Evolutionary conservation across 345 rosid species (phyloP).

Genomic region (Rhodamnia argentea): DNA sequence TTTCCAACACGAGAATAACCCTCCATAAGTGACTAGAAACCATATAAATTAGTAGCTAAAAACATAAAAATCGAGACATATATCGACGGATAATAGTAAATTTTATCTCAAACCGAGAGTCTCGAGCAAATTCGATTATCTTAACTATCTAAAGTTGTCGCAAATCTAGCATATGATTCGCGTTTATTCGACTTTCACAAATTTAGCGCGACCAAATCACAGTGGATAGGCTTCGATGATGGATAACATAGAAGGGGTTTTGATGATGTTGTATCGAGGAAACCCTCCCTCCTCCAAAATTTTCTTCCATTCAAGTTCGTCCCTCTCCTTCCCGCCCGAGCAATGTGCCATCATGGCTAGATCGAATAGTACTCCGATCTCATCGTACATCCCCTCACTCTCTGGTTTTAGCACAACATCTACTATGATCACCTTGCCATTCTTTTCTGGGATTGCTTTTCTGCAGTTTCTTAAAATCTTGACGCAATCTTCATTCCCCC

Average conservation of each 20-base stretch:
- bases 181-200: background rate
- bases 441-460: background rate
- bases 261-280: conserved; percentile 18
- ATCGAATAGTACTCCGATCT: background rate
- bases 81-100: background rate
- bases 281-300: conserved; percentile 20
- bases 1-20: background rate
- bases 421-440: background rate
- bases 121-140: background rate
- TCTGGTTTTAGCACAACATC: background rate
- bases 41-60: background rate
- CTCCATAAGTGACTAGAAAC: background rate
- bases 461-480: background rate
- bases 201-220: background rate
- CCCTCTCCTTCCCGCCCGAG: conserved; percentile 13
- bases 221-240: conserved; percentile 16
- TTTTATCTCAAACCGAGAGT: background rate
- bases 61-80: background rate
- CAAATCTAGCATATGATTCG: background rate
- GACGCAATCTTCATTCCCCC: background rate
- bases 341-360: conserved; percentile 12
- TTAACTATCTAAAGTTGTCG: background rate
- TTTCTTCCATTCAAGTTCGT: conserved; percentile 17
- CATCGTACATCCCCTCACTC: background rate
- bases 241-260: conserved; percentile 1